phyloP scores from a whole-genome alignment of 495 filamentous ascomycete genomes.

The Cenococcum geophilum region DNA sequence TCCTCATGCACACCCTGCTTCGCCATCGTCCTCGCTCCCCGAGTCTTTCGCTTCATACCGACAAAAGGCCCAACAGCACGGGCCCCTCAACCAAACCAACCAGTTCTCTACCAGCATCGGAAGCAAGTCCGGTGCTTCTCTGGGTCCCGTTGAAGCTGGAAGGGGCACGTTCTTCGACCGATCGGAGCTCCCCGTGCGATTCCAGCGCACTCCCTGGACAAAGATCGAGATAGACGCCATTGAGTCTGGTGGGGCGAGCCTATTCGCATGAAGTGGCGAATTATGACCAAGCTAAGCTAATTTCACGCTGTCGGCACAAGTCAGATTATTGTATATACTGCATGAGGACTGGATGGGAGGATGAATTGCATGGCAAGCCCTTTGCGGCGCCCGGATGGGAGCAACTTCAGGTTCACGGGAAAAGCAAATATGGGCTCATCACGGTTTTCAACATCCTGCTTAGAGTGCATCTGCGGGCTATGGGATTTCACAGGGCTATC shows the following conservation, averaged over 20 bases:
- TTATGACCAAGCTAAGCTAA: neutral
- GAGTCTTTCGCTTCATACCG: constrained; percentile 87
- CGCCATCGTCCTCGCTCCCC: constrained; percentile 55
- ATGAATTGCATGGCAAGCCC: constrained; percentile 1
- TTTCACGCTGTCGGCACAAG: neutral
- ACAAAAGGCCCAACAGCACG: constrained; percentile 87
- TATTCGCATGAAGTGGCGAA: constrained; percentile 44
- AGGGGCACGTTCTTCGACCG: constrained; percentile 83
- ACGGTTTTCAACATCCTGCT: neutral
- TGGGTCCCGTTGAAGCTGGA: constrained; percentile 64
- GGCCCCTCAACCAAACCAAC: constrained; percentile 62
- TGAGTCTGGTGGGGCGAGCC: constrained; percentile 81
- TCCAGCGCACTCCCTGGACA: constrained; percentile 65
- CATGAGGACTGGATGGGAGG: neutral
- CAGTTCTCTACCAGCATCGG: constrained; percentile 51
- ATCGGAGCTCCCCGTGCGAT: constrained; percentile 74
- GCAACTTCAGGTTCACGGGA: neutral
- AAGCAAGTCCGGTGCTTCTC: constrained; percentile 54
- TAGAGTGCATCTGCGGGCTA: neutral
- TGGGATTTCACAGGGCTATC: neutral
- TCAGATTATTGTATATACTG: neutral
- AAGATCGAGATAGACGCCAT: constrained; percentile 89
- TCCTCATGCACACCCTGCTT: constrained; percentile 58
- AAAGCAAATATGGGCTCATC: neutral
- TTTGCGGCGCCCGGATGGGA: neutral